Evolutionary conservation across 208 protist genomes (phyloP).

Genomic region (Leishmania guyanensis): DNA sequence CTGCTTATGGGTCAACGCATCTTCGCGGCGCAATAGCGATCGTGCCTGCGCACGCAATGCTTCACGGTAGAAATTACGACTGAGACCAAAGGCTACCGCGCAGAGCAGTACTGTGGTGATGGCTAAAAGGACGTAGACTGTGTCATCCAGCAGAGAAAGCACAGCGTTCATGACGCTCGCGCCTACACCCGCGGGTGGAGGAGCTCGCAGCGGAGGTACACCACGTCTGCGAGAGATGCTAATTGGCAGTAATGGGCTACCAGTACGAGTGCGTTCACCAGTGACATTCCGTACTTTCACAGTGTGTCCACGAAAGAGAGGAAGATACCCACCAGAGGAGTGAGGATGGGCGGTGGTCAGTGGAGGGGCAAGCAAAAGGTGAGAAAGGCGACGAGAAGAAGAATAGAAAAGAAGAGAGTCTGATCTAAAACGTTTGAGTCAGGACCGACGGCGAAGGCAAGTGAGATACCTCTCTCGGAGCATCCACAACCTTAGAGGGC

Average conservation of each 20-base stretch:
- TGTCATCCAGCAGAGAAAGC: conserved; percentile 31
- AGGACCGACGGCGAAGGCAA: background rate
- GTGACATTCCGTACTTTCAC: background rate
- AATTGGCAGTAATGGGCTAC: background rate
- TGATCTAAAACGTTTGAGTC: background rate
- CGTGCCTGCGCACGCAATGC: conserved; percentile 50
- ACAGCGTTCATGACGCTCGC: background rate
- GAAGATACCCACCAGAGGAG: too few species aligned
- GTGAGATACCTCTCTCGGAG: background rate
- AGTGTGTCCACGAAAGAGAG: background rate
- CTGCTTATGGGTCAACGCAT: conserved; percentile 35
- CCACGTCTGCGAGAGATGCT: background rate
- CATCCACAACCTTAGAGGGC: background rate
- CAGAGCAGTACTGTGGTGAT: conserved; percentile 42
- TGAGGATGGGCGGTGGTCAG: background rate
- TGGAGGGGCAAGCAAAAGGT: background rate
- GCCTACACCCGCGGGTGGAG: background rate
- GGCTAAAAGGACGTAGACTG: conserved; percentile 45
- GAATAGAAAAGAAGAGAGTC: background rate
- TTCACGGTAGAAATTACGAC: conserved; percentile 48
- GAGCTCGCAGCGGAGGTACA: background rate
- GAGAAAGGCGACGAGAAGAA: background rate
- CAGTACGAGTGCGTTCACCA: background rate
- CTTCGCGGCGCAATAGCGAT: conserved; percentile 41
- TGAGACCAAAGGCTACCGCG: conserved; percentile 46